Evolutionary conservation across 1,284 basidiomycete species (phyloP).

Genomic region (Tilletia horrida): DNA sequence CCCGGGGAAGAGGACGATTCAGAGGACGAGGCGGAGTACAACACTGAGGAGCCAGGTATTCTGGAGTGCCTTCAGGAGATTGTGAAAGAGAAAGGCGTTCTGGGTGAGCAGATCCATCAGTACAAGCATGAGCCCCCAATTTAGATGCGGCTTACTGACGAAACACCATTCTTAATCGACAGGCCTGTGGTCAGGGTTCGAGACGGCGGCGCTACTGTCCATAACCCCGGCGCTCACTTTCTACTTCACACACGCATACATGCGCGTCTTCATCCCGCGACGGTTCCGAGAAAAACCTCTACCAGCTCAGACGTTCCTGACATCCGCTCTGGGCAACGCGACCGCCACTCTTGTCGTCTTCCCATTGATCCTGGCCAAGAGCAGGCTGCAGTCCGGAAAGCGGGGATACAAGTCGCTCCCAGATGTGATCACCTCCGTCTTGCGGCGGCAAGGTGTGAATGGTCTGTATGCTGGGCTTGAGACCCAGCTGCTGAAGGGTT

Average conservation of each 20-base stretch:
- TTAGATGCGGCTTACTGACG: neutral
- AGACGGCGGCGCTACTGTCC: slow-evolving; percentile 53
- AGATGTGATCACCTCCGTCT: slow-evolving; percentile 42
- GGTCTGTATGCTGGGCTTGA: slow-evolving; percentile 47
- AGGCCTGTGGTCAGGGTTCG: slow-evolving; percentile 56
- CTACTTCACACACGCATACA: slow-evolving; percentile 44
- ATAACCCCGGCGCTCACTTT: slow-evolving; percentile 57
- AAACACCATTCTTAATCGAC: slow-evolving; percentile 11
- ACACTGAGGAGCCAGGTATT: slow-evolving; percentile 37
- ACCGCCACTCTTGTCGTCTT: slow-evolving; percentile 55
- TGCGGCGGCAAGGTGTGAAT: slow-evolving; percentile 32
- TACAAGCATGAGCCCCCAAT: neutral
- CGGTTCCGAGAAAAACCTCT: slow-evolving; percentile 48
- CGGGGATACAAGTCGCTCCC: slow-evolving; percentile 42
- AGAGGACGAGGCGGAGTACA: slow-evolving; percentile 51
- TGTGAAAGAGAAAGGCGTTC: slow-evolving; percentile 51
- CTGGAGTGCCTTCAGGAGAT: slow-evolving; percentile 51
- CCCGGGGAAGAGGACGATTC: slow-evolving; percentile 28
- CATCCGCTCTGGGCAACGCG: slow-evolving; percentile 57
- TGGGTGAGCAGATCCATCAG: slow-evolving; percentile 28
- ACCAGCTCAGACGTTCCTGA: slow-evolving; percentile 55
- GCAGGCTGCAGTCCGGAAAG: slow-evolving; percentile 54
- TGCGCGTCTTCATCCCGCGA: slow-evolving; percentile 45
- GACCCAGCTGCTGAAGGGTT: slow-evolving; percentile 43
- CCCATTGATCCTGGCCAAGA: slow-evolving; percentile 58